Conservation (phyloP, 495 filamentous ascomycete genomes). For the Mytilinidion resinicola region DNA sequence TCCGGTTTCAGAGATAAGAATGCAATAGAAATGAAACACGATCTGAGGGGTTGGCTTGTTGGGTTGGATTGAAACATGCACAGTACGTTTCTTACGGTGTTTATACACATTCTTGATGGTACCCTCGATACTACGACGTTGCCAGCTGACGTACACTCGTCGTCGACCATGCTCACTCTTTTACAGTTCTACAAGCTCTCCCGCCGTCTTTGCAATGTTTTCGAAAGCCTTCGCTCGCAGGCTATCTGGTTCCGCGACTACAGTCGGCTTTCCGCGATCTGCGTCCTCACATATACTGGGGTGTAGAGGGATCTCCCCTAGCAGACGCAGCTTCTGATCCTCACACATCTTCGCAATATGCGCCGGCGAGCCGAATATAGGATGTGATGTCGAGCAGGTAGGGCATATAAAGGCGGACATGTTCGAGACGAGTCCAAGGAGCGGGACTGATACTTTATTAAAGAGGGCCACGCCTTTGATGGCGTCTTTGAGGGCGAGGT, state of each 20-base stretch:
- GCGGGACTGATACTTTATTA: conserved; percentile 65
- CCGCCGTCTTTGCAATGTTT: conserved; percentile 17
- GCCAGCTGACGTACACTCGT: too few relatives aligned
- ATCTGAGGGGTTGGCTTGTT: too few relatives aligned
- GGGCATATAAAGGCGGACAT: conserved; percentile 88
- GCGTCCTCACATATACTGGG: conserved; percentile 82
- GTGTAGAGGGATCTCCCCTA: conserved; percentile 89
- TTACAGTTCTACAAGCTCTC: conserved; percentile 8
- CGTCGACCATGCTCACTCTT: too few relatives aligned
- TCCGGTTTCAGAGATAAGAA: too few relatives aligned
- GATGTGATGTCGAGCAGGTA: conserved; percentile 63
- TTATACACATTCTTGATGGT: too few relatives aligned
- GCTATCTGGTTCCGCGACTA: conserved; percentile 76
- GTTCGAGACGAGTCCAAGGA: conserved; percentile 92
- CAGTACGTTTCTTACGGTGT: too few relatives aligned
- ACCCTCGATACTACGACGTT: too few relatives aligned
- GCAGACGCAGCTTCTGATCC: conserved; percentile 61
- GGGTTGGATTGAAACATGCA: too few relatives aligned
- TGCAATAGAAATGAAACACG: too few relatives aligned
- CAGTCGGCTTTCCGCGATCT: conserved; percentile 81
- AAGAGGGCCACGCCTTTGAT: conserved; percentile 91
- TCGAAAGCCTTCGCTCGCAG: conserved; percentile 62
- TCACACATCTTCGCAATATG: conserved; percentile 48
- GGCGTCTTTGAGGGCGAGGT: conserved; percentile 81
- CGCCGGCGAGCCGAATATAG: conserved; percentile 65